Conservation (phyloP, 2,329 filamentous ascomycete genomes). For the Plectosphaerella cucumerina region DNA sequence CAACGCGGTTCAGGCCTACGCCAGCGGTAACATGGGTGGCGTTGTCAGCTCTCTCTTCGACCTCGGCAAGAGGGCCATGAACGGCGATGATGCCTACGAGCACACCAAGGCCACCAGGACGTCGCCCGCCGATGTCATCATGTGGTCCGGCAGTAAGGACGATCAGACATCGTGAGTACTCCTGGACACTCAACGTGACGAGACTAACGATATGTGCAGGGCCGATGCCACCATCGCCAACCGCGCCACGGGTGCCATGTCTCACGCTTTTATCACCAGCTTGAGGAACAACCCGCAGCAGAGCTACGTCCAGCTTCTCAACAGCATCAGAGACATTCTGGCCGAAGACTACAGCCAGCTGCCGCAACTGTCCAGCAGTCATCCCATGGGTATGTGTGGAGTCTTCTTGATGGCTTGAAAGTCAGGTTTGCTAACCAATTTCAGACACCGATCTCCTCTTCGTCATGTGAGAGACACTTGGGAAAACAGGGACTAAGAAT, state of each 20-base stretch:
- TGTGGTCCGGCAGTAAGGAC: slow-evolving; percentile 98
- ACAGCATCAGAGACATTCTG: slow-evolving; percentile 89
- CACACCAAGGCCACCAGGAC: slow-evolving; percentile 85
- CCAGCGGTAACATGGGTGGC: slow-evolving; percentile 68
- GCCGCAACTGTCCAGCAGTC: slow-evolving; percentile 92
- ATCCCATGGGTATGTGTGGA: slow-evolving; percentile 75
- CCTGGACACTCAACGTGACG: neutral
- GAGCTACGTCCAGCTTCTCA: slow-evolving; percentile 92
- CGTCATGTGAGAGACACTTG: neutral
- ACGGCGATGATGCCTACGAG: slow-evolving; percentile 73
- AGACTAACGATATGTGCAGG: slow-evolving; percentile 36
- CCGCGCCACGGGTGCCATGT: slow-evolving; percentile 96
- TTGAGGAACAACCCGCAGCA: slow-evolving; percentile 92
- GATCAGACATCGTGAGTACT: slow-evolving; percentile 71
- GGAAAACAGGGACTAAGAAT: neutral
- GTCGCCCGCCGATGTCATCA: slow-evolving; percentile 89
- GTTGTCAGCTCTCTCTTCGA: slow-evolving; percentile 78
- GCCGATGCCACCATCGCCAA: slow-evolving; percentile 85
- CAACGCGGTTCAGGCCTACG: slow-evolving; percentile 72
- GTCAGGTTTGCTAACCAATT: neutral
- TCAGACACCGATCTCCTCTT: neutral
- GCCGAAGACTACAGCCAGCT: slow-evolving; percentile 87
- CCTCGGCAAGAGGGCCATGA: slow-evolving; percentile 76
- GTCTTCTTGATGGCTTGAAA: neutral
- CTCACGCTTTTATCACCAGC: slow-evolving; percentile 89